phyloP scores from a whole-genome alignment of 805 yeast species.

The Candida nitratophila region DNA sequence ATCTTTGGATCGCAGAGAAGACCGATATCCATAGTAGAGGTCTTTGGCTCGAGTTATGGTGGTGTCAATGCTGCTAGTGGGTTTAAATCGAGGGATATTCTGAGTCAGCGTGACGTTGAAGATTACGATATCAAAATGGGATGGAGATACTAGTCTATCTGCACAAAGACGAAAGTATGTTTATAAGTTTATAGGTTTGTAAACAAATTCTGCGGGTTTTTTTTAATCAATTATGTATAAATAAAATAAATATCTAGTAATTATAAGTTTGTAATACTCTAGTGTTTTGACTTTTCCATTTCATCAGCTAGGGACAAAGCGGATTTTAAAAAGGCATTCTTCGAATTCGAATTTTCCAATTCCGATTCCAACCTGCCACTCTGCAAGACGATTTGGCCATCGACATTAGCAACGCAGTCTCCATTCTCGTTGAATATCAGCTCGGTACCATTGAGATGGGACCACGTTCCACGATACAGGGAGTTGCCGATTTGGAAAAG shows the following conservation, averaged over 20 bases:
- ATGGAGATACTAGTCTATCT: too few relatives aligned
- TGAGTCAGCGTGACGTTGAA: constrained; percentile 17
- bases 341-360: constrained; percentile 5
- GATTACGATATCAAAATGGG: constrained; percentile 24
- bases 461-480: constrained; percentile 73
- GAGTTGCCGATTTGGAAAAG: constrained; percentile 49
- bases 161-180: too few relatives aligned
- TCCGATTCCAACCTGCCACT: constrained; percentile 23
- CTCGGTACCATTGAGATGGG: constrained; percentile 70
- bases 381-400: constrained; percentile 22
- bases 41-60: not conserved
- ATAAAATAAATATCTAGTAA: too few relatives aligned
- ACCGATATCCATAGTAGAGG: not conserved
- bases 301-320: constrained; percentile 17
- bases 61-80: constrained; percentile 18
- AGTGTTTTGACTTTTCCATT: not conserved
- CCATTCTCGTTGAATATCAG: constrained; percentile 30
- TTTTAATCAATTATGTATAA: too few relatives aligned
- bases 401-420: constrained; percentile 23
- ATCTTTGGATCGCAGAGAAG: constrained; percentile 19
- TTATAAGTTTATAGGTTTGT: not conserved
- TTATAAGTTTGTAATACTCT: too few relatives aligned
- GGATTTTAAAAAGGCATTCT: constrained; percentile 15
- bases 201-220: not conserved
- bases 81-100: constrained; percentile 12